phyloP scores from a whole-genome alignment of 2,329 filamentous ascomycete species.

The Arthrobotrys entomopaga region DNA sequence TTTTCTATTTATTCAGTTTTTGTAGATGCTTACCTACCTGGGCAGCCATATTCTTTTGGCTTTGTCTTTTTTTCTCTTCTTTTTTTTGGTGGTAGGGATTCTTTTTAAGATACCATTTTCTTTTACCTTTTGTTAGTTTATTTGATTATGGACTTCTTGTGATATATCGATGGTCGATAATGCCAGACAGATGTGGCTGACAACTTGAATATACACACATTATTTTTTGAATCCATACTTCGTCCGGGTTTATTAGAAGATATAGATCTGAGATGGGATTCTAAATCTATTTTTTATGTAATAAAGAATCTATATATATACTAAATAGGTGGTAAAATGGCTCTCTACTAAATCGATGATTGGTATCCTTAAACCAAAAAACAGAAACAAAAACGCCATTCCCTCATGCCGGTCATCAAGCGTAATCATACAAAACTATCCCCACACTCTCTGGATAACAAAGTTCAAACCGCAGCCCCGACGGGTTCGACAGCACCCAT shows the following conservation, averaged over 20 bases:
- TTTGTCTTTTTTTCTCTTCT: neutral
- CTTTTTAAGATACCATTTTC: constrained; percentile 40
- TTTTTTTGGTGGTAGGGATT: constrained; percentile 17
- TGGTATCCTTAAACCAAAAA: constrained; percentile 18
- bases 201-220: no score
- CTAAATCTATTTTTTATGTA: neutral
- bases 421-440: constrained; percentile 45
- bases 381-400: constrained; percentile 41
- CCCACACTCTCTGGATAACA: constrained; percentile 5
- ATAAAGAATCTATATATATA: no score
- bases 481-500: constrained; percentile 16
- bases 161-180: no score
- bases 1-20: neutral
- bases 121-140: constrained; percentile 7
- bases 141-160: no score
- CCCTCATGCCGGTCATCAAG: constrained; percentile 33
- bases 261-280: neutral
- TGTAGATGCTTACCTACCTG: constrained; percentile 32
- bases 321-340: neutral
- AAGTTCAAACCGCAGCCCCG: constrained; percentile 13
- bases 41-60: neutral
- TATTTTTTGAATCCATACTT: no score
- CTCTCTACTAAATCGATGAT: neutral
- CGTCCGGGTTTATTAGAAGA: no score
- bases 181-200: no score